Evolutionary conservation across 2,329 filamentous ascomycete species (phyloP), one percentile per base, ranked within the genome.

Genomic region (Aspergillus calidoustus): DNA sequence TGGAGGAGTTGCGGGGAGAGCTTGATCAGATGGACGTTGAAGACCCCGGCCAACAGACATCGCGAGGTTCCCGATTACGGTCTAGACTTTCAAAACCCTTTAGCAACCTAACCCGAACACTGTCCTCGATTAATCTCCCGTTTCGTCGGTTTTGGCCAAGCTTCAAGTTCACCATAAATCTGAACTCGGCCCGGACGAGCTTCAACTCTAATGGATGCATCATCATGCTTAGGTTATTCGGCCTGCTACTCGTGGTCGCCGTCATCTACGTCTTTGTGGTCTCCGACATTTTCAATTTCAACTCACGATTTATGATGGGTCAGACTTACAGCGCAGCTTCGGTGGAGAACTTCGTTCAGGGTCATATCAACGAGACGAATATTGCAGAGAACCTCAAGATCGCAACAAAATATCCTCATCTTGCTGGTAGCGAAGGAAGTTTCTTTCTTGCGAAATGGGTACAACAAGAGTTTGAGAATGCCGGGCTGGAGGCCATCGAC

Each of bases 341-440:
- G 64, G 87, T 98, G 61, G 87, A 92, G 59, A 82, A 86, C 61
- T 91, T 90, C 76, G 85, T 96, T 28, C 88, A 95, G 75, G 82
- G 84, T 53, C 87, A 87, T 69, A 86, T 96, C 66, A 89, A 96
- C 71, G 82, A 86, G 58, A 83, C 83, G 62, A 83, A 84, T 54
- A 90, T 95, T 74, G 85, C 87, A 65, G 88, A 91, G 46, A 91
- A 91, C 61, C 79, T 97, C 62, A 82, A 86, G 70, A 90, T 93
- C 72, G 87, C 94, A 65, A 94, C 92, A 4, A 86, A 86, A 59
- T 97, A 91, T 74, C 91, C 95, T 64, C 95, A 98, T 76, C 84
- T 98, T 64, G 95, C 92, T 2, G 95, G 95, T n/a, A 96, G 93
- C 3, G 90, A 97, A 79, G 95, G 95, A 52, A 94, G 96, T 79